Base-by-base conservation (phyloP, 2,329 filamentous ascomycete genomes). In the Dendrostoma leiphaemia region DNA sequence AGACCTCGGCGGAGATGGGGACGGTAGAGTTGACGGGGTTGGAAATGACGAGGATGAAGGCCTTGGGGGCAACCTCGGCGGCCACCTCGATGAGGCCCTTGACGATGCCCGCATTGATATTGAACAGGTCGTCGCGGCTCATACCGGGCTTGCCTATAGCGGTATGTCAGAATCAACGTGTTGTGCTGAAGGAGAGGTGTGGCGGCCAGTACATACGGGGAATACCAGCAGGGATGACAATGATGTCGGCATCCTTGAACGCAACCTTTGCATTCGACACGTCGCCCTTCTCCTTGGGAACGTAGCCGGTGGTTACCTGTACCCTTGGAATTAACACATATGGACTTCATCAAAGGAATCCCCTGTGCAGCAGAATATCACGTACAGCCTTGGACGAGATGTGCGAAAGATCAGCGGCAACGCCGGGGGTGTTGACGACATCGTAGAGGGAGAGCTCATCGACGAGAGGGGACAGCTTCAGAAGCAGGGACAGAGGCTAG, bases 21-120 rank as follows among this genome's bases (percentile, higher is more conserved):
- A 99, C 94, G 54, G 94, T 99, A 50, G 91, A 96, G 87, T 99
- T 99, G 76, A 99, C 94, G 56, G 94, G 94, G 85, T 99, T 99
- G 68, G 93, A 97, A 76, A 99, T 99, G 79, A 99, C 86, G 62
- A 97, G 86, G 71, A 96, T 85, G 78, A 88, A 96, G 53, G 94
- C 94, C 73, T 97, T 95, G 71, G 94, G 94, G 71, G 86, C 87
- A 69, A 88, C 85, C 71, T 97, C 86, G 65, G 93, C 91, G 66
- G 91, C 85, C 50, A 89, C 86, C 80, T 96, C 89, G 65, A 95
- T 88, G 63, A 99, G 83, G 65, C 90, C 91, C 78, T 94, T 91
- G 70, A 99, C 94, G 69, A 99, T 99, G 67, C 92, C 90, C 58
- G 94, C 94, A 74, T 99, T 99, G 82, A 97, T 96, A 80, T 97